Conservation (phyloP, 495 filamentous ascomycete genomes). For the Daldinia decipiens region DNA sequence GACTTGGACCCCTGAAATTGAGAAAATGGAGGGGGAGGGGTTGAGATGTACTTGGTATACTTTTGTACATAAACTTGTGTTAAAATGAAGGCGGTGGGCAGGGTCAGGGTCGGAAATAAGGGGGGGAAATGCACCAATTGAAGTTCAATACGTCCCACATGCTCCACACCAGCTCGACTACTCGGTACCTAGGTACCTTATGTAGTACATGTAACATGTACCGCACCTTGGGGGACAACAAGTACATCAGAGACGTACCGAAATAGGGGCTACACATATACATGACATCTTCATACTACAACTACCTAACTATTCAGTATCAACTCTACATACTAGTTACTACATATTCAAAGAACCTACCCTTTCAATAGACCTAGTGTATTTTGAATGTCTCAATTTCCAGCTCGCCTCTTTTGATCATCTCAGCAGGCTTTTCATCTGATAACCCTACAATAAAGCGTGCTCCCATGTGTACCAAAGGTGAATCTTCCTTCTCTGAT, state of each 20-base stretch:
- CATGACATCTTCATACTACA: too few species aligned
- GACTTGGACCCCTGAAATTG: slow-evolving; percentile 28
- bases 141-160: slow-evolving; percentile 27
- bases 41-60: slow-evolving; percentile 8
- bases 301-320: too few species aligned
- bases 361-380: not conserved
- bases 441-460: slow-evolving; percentile 7
- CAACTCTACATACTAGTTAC: too few species aligned
- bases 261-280: slow-evolving; percentile 17
- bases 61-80: slow-evolving; percentile 1
- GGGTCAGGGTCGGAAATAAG: not conserved
- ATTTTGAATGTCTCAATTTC: slow-evolving; percentile 21
- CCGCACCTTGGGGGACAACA: not conserved
- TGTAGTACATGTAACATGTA: not conserved
- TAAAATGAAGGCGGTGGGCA: slow-evolving; percentile 33
- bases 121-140: slow-evolving; percentile 33
- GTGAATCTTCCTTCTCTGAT: not conserved
- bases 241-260: slow-evolving; percentile 6
- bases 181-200: not conserved
- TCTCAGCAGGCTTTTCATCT: slow-evolving; percentile 5
- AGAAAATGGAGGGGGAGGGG: slow-evolving; percentile 20
- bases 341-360: too few species aligned
- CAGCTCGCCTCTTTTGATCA: slow-evolving; percentile 15
- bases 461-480: not conserved
- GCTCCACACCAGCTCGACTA: slow-evolving; percentile 15